These are phyloP conservation scores for Cafeteria roenbergensis DNA, from an alignment of 108 stramenopile genomes.

Conservation along the genomic window DNA sequence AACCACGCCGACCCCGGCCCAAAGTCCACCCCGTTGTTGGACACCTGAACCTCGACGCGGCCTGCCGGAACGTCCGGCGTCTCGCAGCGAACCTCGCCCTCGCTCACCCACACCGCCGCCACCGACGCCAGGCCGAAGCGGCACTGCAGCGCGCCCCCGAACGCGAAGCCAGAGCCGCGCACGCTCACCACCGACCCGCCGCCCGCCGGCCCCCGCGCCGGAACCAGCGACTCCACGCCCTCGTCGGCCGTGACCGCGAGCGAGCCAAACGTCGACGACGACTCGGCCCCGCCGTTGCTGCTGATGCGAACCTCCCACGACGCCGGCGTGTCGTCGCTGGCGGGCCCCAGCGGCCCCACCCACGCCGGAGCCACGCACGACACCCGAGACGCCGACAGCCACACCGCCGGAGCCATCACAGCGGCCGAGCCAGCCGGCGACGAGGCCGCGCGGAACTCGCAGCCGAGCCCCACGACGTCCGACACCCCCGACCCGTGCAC, in stretches of 20 bases:
- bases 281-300: background rate
- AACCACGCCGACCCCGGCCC: background rate
- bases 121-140: background rate
- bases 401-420: background rate
- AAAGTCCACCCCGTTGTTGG: background rate
- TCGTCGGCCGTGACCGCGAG: background rate
- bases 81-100: background rate
- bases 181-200: background rate
- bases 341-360: too few species aligned
- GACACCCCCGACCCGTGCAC: background rate
- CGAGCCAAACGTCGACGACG: background rate
- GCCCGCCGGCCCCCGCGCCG: too few species aligned
- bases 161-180: background rate
- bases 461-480: background rate
- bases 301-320: background rate
- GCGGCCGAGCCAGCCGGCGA: background rate
- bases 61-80: background rate
- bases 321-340: background rate
- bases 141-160: background rate
- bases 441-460: background rate
- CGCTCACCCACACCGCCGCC: background rate
- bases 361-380: background rate
- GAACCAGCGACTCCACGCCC: background rate
- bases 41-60: background rate
- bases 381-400: background rate